Conservation (phyloP, 192 early-diverging fungal species). For the Helicostylum pulchrum region DNA sequence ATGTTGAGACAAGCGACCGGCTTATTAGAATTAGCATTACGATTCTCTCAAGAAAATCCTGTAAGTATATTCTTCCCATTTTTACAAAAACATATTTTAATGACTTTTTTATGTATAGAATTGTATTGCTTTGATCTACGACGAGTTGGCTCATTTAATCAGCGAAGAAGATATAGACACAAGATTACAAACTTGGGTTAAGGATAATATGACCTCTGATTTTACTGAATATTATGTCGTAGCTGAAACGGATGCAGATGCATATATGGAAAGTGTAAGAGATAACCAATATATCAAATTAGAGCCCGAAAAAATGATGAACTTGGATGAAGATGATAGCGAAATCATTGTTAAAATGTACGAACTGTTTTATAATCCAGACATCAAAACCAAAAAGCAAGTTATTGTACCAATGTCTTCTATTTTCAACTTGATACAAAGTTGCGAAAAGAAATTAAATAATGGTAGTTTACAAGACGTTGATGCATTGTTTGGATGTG, state of each 20-base stretch:
- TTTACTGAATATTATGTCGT: conserved; percentile 61
- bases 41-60: conserved; percentile 38
- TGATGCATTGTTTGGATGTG: conserved; percentile 68
- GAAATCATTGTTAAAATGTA: conserved; percentile 9
- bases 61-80: conserved; percentile 23
- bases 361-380: not conserved
- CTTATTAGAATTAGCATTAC: conserved; percentile 55
- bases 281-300: conserved; percentile 23
- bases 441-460: conserved; percentile 58
- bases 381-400: not conserved
- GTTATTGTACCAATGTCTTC: conserved; percentile 57
- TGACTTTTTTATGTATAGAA: conserved; percentile 40
- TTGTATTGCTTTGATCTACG: conserved; percentile 67
- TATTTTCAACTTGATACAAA: conserved; percentile 67
- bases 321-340: conserved; percentile 45
- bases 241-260: conserved; percentile 34
- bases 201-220: conserved; percentile 56
- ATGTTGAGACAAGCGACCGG: conserved; percentile 51
- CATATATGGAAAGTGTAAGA: conserved; percentile 14
- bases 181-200: conserved; percentile 63
- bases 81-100: not conserved
- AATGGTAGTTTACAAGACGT: conserved; percentile 55
- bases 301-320: conserved; percentile 41
- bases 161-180: conserved; percentile 46
- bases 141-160: conserved; percentile 70